A percentile compares a stretch with the other conserved stretches of the same genome.
Conservation (phyloP, 2,329 filamentous ascomycete genomes). For the Gremmenia infestans region DNA sequence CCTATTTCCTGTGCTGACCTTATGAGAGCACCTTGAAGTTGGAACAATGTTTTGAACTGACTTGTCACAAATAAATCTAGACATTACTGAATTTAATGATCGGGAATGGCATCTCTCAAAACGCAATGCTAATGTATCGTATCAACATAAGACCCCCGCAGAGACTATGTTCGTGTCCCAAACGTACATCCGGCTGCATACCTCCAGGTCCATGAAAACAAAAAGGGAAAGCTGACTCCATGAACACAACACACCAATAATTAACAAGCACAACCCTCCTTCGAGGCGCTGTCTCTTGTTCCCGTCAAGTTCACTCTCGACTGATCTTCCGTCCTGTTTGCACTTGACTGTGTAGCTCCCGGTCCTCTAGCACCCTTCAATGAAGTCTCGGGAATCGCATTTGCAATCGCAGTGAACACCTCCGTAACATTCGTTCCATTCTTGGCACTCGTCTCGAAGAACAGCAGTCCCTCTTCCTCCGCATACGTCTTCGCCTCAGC, state of each 20-base stretch:
- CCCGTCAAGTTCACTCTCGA: conserved; percentile 77
- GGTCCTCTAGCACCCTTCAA: conserved; percentile 81
- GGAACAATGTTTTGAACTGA: not conserved
- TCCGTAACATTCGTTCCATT: conserved; percentile 90
- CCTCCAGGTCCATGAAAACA: conserved; percentile 16
- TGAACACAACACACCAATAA: conserved; percentile 9
- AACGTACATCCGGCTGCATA: conserved; percentile 19
- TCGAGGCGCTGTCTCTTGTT: conserved; percentile 66
- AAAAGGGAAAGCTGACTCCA: conserved; percentile 7
- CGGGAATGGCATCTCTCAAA: conserved; percentile 2
- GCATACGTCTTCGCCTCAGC: conserved; percentile 90
- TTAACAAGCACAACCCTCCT: conserved; percentile 88
- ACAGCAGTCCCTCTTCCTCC: conserved; percentile 87
- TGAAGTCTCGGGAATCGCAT: conserved; percentile 94
- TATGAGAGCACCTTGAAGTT: not conserved
- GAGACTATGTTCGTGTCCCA: conserved; percentile 16
- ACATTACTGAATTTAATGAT: not conserved
- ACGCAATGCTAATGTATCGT: conserved; percentile 21
- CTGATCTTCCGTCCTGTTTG: conserved; percentile 60
- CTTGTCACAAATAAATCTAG: conserved; percentile 2
- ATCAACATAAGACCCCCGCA: conserved; percentile 20
- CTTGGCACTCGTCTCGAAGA: conserved; percentile 98
- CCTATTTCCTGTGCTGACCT: not conserved
- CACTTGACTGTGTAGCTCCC: conserved; percentile 50
- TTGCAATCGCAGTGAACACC: conserved; percentile 96